Percentiles rank a stretch among this genome's conserved stretches.
Conservation (phyloP, 2,329 filamentous ascomycete genomes). For the Colletotrichum ledebouriae region DNA sequence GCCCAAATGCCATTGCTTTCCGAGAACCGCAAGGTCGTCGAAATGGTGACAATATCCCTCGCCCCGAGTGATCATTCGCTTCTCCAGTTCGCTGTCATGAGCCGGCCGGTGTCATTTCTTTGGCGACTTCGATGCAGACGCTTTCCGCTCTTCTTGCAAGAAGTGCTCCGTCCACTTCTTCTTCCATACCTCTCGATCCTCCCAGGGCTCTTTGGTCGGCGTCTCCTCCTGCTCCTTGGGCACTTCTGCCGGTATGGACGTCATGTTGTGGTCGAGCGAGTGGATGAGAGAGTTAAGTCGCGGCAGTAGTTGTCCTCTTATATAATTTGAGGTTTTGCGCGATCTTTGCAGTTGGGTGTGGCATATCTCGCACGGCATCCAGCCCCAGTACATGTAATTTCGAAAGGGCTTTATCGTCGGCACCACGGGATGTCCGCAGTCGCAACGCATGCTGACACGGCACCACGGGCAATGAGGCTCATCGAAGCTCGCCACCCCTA, state of each 20-base stretch:
- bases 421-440: conserved; percentile 52
- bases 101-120: conserved; percentile 23
- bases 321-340: conserved; percentile 36
- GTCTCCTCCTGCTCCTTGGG: conserved; percentile 39
- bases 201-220: conserved; percentile 38
- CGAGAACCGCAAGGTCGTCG: neutral
- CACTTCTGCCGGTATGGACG: conserved; percentile 38
- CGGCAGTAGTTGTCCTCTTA: conserved; percentile 32
- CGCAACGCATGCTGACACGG: conserved; percentile 49
- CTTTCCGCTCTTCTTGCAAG: conserved; percentile 33
- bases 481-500: conserved; percentile 53
- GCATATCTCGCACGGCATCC: conserved; percentile 40
- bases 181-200: conserved; percentile 41
- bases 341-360: conserved; percentile 38
- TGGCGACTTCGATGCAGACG: conserved; percentile 29
- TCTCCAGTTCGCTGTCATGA: neutral
- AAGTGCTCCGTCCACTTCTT: conserved; percentile 41
- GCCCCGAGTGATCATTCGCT: conserved; percentile 1
- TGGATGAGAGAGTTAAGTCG: conserved; percentile 41
- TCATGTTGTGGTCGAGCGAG: conserved; percentile 40
- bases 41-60: conserved; percentile 11
- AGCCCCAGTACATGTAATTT: conserved; percentile 39
- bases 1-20: conserved; percentile 21
- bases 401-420: conserved; percentile 44
- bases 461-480: conserved; percentile 57